Evolutionary conservation across 805 yeast species (phyloP).

Genomic region (Pachysolen tannophilus): DNA sequence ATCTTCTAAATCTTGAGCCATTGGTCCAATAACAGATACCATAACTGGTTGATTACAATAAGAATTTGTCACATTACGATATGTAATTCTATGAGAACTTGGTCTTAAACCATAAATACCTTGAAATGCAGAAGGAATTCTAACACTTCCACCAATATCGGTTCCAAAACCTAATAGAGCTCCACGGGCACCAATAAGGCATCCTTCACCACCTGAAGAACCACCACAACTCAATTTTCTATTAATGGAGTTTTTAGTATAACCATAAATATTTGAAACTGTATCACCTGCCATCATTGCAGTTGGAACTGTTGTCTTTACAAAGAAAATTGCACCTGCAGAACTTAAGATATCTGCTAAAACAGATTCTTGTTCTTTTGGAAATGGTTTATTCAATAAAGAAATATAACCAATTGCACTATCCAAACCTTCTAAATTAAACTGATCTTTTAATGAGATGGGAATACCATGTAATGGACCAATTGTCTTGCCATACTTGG

Average conservation of each 20-base stretch:
- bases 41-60: conserved; percentile 33
- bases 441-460: conserved; percentile 33
- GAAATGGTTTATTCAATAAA: conserved; percentile 28
- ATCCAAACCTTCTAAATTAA: conserved; percentile 38
- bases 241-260: conserved; percentile 38
- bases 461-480: conserved; percentile 69
- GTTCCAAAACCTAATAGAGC: conserved; percentile 47
- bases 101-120: conserved; percentile 37
- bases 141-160: conserved; percentile 45
- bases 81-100: conserved; percentile 33
- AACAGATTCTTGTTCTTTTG: conserved; percentile 26
- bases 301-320: conserved; percentile 46
- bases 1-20: conserved; percentile 30
- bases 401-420: conserved; percentile 42
- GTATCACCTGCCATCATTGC: conserved; percentile 45
- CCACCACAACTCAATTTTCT: conserved; percentile 40
- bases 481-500: conserved; percentile 35
- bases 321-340: conserved; percentile 46
- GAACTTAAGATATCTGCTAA: conserved; percentile 32
- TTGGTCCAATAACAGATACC: conserved; percentile 42
- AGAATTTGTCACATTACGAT: conserved; percentile 23
- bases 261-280: conserved; percentile 35
- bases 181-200: conserved; percentile 34
- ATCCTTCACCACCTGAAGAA: conserved; percentile 48
- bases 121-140: conserved; percentile 38